These are phyloP conservation scores for Pseudogymnoascus sp. DNA, from an alignment of 2,329 filamentous ascomycete species.

Conservation along the genomic window DNA sequence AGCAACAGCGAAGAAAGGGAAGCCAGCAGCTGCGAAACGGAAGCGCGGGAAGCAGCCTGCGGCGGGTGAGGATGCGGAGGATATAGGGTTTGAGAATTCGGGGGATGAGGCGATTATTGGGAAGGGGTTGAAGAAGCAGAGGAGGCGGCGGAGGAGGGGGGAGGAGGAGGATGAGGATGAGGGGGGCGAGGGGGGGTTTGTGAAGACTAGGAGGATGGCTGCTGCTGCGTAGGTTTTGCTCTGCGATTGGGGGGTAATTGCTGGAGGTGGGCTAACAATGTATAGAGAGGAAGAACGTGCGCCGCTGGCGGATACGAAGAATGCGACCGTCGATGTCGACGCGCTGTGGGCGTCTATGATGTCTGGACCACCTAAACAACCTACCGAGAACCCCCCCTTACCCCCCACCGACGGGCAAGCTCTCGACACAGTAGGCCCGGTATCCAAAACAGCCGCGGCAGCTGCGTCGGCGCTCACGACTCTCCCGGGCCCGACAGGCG, in stretches of 20 bases:
- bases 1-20: constrained; percentile 18
- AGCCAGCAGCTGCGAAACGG: constrained; percentile 25
- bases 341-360: constrained; percentile 63
- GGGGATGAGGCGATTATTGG: constrained; percentile 65
- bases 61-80: constrained; percentile 31
- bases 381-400: constrained; percentile 1
- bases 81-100: constrained; percentile 55
- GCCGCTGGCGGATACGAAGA: constrained; percentile 43
- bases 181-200: constrained; percentile 55
- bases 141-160: constrained; percentile 34
- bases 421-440: constrained; percentile 2
- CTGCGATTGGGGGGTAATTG: neutral
- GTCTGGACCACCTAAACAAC: constrained; percentile 30
- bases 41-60: constrained; percentile 23
- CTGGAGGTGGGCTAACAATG: constrained; percentile 7
- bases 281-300: constrained; percentile 50
- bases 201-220: constrained; percentile 66
- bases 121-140: constrained; percentile 46
- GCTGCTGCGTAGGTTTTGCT: constrained; percentile 48
- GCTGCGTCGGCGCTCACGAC: constrained; percentile 14
- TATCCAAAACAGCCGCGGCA: constrained; percentile 5
- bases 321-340: constrained; percentile 64
- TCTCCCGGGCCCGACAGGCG: constrained; percentile 21
- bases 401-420: constrained; percentile 12
- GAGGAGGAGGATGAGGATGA: constrained; percentile 34